phyloP scores from a whole-genome alignment of 2,329 filamentous ascomycete species.

The Verticillium klebahnii region DNA sequence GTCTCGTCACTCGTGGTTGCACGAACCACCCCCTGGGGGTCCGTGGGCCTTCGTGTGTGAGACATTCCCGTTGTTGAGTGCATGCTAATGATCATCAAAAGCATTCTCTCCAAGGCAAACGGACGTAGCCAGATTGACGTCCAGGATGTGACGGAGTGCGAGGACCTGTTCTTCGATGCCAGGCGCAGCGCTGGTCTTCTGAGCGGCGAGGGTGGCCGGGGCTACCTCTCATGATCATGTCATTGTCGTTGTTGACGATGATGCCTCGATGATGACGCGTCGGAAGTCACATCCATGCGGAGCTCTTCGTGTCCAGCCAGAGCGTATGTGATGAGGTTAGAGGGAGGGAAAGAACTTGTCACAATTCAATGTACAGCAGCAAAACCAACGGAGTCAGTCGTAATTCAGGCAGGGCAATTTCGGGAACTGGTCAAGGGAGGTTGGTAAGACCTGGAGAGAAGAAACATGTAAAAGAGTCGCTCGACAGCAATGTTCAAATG shows the following conservation, averaged over 20 bases:
- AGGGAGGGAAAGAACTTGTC: neutral
- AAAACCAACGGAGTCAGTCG: neutral
- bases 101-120: conserved; percentile 84
- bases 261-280: neutral
- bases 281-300: neutral
- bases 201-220: conserved; percentile 54
- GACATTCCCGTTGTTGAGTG: conserved; percentile 16
- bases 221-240: conserved; percentile 55
- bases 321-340: neutral
- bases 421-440: neutral
- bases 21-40: conserved; percentile 4
- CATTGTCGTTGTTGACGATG: neutral
- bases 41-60: conserved; percentile 12
- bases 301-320: neutral
- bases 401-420: neutral
- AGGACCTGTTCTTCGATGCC: conserved; percentile 80
- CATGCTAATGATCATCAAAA: conserved; percentile 31
- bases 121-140: conserved; percentile 73
- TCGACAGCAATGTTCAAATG: neutral
- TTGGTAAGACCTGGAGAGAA: neutral
- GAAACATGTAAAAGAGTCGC: neutral
- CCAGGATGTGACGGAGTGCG: conserved; percentile 73
- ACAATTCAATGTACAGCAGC: neutral
- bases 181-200: conserved; percentile 71
- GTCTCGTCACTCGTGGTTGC: neutral